Base-by-base conservation (phyloP, 2,329 filamentous ascomycete genomes). In the Microsporum canis region DNA sequence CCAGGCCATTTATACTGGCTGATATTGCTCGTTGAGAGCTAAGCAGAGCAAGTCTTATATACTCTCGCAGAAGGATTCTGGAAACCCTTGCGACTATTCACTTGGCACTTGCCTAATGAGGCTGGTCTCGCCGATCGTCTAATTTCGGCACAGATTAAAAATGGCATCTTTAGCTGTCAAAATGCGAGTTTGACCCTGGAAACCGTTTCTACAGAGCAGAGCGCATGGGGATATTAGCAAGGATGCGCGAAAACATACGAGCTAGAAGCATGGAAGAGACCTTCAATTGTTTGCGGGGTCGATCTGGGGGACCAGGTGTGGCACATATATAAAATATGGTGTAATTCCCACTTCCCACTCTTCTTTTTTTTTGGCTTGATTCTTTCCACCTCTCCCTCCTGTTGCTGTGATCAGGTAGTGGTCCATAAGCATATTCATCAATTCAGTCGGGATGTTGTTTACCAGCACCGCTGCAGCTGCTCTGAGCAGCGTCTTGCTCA, bases 401-500 rank as follows among this genome's bases (percentile, higher is more conserved):
- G 57, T 45, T 58, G 56, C 47, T 56, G 45, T 56, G 59, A 14
- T 56, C 36, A 43, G 47, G 47, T 47, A 38, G 56, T 49, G 55
- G 49, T 49, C 31, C 34, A 58, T 39, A 58, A 36, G 17, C 17
- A 23, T 23, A 23, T 23, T 23, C 56, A 34, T 53, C 41, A 58
- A 23, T 23, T 39, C n/a, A 29, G 47, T 45, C 29, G 58, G 57
- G 29, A 64, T 64, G 63, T 58, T 63, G 57, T 57, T 61, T 23
- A 34, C 56, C 29, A 59, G 59, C 27, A 39, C 57, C 23, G 59
- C 62, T 14, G 63, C 59, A 23, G 41, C 41, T 27, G 56, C 60
- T 56, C 38, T 63, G 57, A 60, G 38, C 63, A 61, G 61, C 14
- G 36, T 57, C 3, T 53, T 64, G 23, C 63, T 64, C 17, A 58